Conservation (phyloP, 768 basidiomycete species). For the Leccinum uliginosum region DNA sequence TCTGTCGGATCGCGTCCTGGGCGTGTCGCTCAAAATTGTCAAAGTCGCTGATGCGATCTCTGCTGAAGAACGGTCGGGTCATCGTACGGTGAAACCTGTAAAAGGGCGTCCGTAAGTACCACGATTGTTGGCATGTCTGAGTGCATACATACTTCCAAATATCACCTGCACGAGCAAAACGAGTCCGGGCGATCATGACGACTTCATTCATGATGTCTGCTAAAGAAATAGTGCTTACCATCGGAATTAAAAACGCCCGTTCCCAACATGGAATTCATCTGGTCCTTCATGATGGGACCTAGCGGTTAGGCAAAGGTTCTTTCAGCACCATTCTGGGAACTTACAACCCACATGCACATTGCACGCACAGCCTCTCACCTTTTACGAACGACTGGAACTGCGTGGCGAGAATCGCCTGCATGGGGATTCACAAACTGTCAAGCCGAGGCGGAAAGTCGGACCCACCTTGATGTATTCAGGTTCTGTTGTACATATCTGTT, state of each 20-base stretch:
- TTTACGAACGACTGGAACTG: conserved; percentile 35
- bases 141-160: conserved; percentile 34
- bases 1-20: conserved; percentile 28
- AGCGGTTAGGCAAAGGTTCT: neutral
- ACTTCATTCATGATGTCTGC: neutral
- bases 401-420: conserved; percentile 35
- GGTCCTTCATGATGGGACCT: conserved; percentile 24
- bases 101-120: too few relatives aligned
- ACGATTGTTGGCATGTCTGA: neutral
- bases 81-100: conserved; percentile 39
- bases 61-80: conserved; percentile 41
- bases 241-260: conserved; percentile 42
- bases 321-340: conserved; percentile 1
- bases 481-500: conserved; percentile 35
- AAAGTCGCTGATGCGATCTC: conserved; percentile 36
- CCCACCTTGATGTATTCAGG: conserved; percentile 39
- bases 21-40: conserved; percentile 38
- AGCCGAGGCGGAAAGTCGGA: neutral
- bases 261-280: conserved; percentile 30
- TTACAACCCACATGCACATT: neutral
- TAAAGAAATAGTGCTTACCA: conserved; percentile 16
- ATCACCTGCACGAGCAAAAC: conserved; percentile 21
- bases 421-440: neutral
- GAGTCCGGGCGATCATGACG: neutral
- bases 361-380: conserved; percentile 17